Base-by-base conservation (phyloP, 140 eudicot species). In the Erigeron philadelphicus region DNA sequence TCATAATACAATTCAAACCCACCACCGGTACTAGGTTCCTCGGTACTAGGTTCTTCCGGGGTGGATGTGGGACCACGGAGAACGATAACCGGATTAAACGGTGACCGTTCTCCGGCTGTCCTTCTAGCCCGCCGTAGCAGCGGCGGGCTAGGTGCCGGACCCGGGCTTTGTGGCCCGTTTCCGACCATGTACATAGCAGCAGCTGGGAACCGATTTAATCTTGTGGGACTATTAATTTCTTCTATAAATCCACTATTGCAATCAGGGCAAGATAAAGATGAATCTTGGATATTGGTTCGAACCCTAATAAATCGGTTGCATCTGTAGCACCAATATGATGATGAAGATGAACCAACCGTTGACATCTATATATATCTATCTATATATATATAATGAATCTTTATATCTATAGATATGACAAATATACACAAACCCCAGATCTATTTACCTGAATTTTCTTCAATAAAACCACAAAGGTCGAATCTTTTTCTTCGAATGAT, bases 31-130 rank as follows among this genome's bases (percentile, higher is more conserved):
- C 77, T 68, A 60, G 62, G 0, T 5, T 79, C 82, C 8, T 80
- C 90, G 7, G 60, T 71, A 9, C 74, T 85, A 13, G 69, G 31
- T 41, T 73, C 75, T 21, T 81, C 87, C 1, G 78, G 64, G 4
- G 72, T 72, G 3, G 75, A 82, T 18, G 79, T 38, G 11, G 95
- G 85, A 11, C 95, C 95, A 9, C 96, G 90, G 10, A 93, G 85
- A 35, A 93, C 98, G 1, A 93, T 93, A 2, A 93, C 96, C 40
- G 98, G 98, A 41, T 93, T 93, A 62, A 89, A 93, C 67, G 93
- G 96, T 0, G 95, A 89, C 52, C 98, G 78, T 45, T 93, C 96
- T 5, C 88, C 90, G 1, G 72, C 80, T 43, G 78, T 84, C 1
- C 96, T 59, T 17, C 97, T 81, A 70, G 80, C 82, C 0, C 95